Conservation (phyloP, 306 rosid species). For the Cercis canadensis region DNA sequence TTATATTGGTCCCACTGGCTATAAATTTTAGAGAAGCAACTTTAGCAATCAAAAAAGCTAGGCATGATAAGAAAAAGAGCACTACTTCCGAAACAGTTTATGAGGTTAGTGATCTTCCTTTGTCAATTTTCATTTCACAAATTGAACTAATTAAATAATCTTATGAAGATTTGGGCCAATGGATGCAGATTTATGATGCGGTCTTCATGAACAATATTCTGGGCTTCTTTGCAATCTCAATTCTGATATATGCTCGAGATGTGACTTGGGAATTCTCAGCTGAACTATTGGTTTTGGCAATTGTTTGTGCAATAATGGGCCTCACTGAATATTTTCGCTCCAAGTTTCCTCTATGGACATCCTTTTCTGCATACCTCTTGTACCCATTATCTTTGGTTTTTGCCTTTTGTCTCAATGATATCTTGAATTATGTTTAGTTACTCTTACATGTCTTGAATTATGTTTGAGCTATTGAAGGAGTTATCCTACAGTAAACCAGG, state of each 20-base stretch:
- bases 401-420: conserved; percentile 41
- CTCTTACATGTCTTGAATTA: neutral
- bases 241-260: conserved; percentile 44
- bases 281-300: conserved; percentile 49
- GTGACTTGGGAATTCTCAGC: conserved; percentile 58
- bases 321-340: conserved; percentile 40
- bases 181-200: conserved; percentile 66
- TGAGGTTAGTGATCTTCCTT: conserved; percentile 44
- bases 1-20: conserved; percentile 56
- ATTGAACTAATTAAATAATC: too few species aligned
- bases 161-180: neutral
- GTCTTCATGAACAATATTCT: conserved; percentile 61
- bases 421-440: conserved; percentile 27
- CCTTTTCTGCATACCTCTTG: conserved; percentile 40
- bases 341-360: conserved; percentile 46
- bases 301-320: conserved; percentile 48
- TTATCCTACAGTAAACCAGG: too few species aligned
- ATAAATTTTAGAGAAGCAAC: conserved; percentile 54
- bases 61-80: conserved; percentile 43
- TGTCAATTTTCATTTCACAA: neutral
- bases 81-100: conserved; percentile 53
- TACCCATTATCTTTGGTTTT: conserved; percentile 52
- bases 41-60: conserved; percentile 47
- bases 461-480: too few species aligned
- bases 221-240: conserved; percentile 51